A percentile compares a stretch with the other conserved stretches of the same genome.
Conservation (phyloP, 768 basidiomycete genomes). For the Exidia glandulosa region DNA sequence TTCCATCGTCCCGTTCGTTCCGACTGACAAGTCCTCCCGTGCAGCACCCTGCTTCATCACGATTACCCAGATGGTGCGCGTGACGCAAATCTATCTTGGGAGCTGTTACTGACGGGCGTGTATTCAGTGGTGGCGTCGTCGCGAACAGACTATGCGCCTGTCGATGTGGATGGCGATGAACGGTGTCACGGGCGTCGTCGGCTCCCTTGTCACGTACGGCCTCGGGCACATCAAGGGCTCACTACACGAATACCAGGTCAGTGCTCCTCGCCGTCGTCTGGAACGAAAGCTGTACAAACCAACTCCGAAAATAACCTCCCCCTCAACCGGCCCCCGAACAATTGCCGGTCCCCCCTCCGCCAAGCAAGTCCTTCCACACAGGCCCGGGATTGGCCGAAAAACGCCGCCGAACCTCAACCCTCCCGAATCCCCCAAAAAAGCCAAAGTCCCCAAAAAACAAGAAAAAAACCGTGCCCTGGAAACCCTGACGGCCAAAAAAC, state of each 20-base stretch:
- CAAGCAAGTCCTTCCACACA: conserved; percentile 15
- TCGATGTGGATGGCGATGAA: conserved; percentile 35
- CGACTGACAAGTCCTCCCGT: background rate
- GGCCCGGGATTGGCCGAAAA: background rate
- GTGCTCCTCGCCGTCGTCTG: background rate
- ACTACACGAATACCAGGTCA: conserved; percentile 26
- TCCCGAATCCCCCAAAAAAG: conserved; percentile 33
- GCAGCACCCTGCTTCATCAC: conserved; percentile 37
- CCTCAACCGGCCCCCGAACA: conserved; percentile 33
- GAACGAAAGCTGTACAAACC: too few species aligned
- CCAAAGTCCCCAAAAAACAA: conserved; percentile 28
- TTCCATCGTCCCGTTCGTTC: background rate
- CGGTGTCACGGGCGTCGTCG: conserved; percentile 31
- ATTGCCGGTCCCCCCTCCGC: conserved; percentile 27
- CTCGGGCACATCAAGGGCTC: conserved; percentile 28
- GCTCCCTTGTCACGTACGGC: conserved; percentile 33
- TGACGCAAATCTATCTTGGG: background rate
- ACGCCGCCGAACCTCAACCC: conserved; percentile 23
- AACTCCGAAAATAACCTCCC: conserved; percentile 31
- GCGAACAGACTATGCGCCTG: conserved; percentile 33
- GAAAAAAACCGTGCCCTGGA: conserved; percentile 33
- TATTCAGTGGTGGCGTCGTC: conserved; percentile 32
- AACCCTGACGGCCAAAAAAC: conserved; percentile 32
- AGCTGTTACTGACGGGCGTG: background rate
- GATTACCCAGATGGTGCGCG: conserved; percentile 29